These are phyloP conservation scores for Magnaporthales sp. DNA, from an alignment of 2,329 filamentous ascomycete species.

Conservation along the genomic window DNA sequence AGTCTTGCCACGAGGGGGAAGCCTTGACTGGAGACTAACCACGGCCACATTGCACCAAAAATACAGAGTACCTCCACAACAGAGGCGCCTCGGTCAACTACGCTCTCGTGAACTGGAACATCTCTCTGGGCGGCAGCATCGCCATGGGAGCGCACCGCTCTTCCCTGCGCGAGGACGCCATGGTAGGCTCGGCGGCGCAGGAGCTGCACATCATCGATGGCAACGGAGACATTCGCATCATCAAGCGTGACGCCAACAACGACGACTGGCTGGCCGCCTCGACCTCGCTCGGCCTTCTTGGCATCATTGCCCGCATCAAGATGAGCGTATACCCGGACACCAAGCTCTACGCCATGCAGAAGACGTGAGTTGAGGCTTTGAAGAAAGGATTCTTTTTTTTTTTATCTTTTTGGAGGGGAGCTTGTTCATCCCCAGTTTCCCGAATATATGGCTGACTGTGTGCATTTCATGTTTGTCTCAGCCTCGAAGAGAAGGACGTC, in stretches of 20 bases:
- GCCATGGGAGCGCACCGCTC: slow-evolving; percentile 44
- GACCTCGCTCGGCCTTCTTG: slow-evolving; percentile 38
- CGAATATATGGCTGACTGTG: background rate
- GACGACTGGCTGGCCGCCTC: slow-evolving; percentile 44
- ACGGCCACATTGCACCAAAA: background rate
- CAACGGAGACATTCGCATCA: slow-evolving; percentile 29
- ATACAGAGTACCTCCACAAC: slow-evolving; percentile 33
- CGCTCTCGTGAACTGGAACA: slow-evolving; percentile 45
- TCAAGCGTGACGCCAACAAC: slow-evolving; percentile 30
- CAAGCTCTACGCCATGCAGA: slow-evolving; percentile 40
- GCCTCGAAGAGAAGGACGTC: slow-evolving; percentile 36
- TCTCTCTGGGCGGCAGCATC: slow-evolving; percentile 38
- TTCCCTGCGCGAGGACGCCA: slow-evolving; percentile 37
- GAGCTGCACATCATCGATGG: slow-evolving; percentile 41
- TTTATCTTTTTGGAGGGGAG: no score
- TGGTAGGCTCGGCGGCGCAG: slow-evolving; percentile 38
- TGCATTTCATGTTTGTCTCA: slow-evolving; percentile 10
- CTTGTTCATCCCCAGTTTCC: no score
- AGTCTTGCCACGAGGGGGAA: no score
- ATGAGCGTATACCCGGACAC: slow-evolving; percentile 41
- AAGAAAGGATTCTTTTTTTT: slow-evolving; percentile 7
- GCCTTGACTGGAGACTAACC: no score
- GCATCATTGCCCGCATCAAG: slow-evolving; percentile 37
- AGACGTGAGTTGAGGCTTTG: slow-evolving; percentile 26
- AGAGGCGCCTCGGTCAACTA: slow-evolving; percentile 36